Base-by-base conservation (phyloP, 306 rosid genomes). In the Quercus rubra region DNA sequence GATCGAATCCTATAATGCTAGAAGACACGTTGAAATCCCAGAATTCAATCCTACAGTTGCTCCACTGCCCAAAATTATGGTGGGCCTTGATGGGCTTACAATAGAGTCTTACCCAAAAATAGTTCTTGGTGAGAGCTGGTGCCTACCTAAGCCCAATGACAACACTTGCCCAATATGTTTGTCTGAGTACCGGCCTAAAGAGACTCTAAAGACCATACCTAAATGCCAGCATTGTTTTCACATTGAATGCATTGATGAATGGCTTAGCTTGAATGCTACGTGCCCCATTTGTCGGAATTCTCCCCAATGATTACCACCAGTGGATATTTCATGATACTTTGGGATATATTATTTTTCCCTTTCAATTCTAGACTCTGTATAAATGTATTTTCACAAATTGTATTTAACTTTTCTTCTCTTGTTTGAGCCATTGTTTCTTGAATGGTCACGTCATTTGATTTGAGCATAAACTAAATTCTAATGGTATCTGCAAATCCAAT, bases 261-360 rank as follows among this genome's bases (percentile, higher is more conserved):
- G 98, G 94, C 98, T 93, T 63, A 74, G 77, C 14, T 12, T 90
- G 76, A 91, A 89, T 23, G 87, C 97, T 1, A 83, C 97, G 0
- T 93, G 98, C 79, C 98, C 98, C 0, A 81, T 93, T 52, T 93
- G 98, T 72, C 74, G 98, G 56, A 91, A 86, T 67, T 86, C 90
- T 74, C 92, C 87, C 0, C 17, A 1, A 2, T 31, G 73, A 27
- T 55, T 78, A 63, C 70, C 68, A 12, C 73, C 27, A 12, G 30
- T 3, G 1, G 76, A 35, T 70, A 62, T 74, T 23, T 43, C 28
- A 20, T 73, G 79, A 14, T 75, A 7, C 1, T 38, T 38, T 9
- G 17, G 15, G 69, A 11, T 25, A 1, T 23, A 15, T 5, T 3
- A 1, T 20, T 49, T 17, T 71, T 15, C 55, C 41, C 62, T 54